phyloP scores from a whole-genome alignment of 148 eudicot genomes.

The Rhododendron henanense region DNA sequence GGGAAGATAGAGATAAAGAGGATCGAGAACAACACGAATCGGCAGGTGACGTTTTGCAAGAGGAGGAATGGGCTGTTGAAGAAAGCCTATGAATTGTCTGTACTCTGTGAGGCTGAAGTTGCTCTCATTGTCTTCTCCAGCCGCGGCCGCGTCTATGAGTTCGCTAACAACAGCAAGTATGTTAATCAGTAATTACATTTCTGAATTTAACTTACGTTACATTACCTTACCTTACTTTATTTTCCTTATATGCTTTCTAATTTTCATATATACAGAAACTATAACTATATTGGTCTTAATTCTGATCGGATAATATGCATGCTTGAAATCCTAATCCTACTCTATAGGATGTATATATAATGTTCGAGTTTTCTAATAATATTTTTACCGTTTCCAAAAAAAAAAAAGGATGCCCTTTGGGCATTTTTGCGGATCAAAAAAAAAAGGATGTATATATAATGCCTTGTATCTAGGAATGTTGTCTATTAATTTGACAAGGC shows the following conservation, averaged over 20 bases:
- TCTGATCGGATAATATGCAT: neutral
- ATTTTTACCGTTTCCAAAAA: too few species aligned
- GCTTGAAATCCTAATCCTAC: neutral
- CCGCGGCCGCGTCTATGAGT: slow-evolving; percentile 42
- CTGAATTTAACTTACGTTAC: neutral
- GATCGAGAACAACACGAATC: slow-evolving; percentile 41
- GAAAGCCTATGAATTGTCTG: slow-evolving; percentile 40
- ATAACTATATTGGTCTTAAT: neutral
- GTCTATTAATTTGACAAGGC: neutral
- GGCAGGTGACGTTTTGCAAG: slow-evolving; percentile 46
- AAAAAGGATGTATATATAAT: too few species aligned
- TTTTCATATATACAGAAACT: neutral
- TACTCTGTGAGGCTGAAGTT: slow-evolving; percentile 43
- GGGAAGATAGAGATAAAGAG: slow-evolving; percentile 39
- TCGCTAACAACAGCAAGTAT: slow-evolving; percentile 26
- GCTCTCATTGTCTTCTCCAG: slow-evolving; percentile 39
- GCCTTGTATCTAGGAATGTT: neutral
- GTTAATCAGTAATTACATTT: neutral
- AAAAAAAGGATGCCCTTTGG: too few species aligned
- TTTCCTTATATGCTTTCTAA: neutral
- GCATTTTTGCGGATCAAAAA: too few species aligned
- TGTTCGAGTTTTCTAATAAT: too few species aligned
- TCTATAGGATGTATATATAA: neutral
- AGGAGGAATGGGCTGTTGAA: slow-evolving; percentile 40
- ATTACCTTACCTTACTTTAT: neutral